Evolutionary conservation across 345 rosid species (phyloP), one percentile per base, ranked within the genome.

Genomic region (Anastatica hierochuntica): DNA sequence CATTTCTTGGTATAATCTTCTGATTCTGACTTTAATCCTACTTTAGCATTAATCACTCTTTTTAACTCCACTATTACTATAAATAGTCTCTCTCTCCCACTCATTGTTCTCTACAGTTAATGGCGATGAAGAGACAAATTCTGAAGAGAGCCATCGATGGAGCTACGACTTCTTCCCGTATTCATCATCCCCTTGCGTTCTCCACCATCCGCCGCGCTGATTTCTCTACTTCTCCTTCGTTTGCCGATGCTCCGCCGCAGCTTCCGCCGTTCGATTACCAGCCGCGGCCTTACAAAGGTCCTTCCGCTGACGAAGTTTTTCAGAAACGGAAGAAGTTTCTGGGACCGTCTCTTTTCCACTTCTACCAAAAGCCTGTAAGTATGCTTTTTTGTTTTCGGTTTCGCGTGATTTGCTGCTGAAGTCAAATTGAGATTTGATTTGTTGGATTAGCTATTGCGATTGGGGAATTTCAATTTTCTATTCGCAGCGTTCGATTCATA

Each of bases 271-370:
- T 88, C 26, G 82, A 77, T 62, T 66, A 79, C 62, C 58, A 60
- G n/a, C 97, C 94, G 4, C 75, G 50, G 59, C 82, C 86, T n/a
- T 83, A 88, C 68, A 65, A 18, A 3, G 97, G 97, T 18, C 90
- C 95, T 3, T 61, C 56, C 10, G 87, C 76, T 8, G 95, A 85
- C 33, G 83, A 85, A 63, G 70, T 85, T 46, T 67, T 83, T 37
- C 67, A 63, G 48, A 92, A 88, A 73, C 79, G 97, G 57, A 85
- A 88, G 81, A 74, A 60, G 70, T 92, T 78, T 53, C 66, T 88
- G 58, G 96, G 88, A 10, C 94, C 97, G 20, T 92, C 98, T 57
- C 88, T 88, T 42, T 88, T 84, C 71, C 58, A 92, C 56, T 88
- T 61, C 68, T 92, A 88, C 63, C 83, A 83, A 43, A 92, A 88